Evolutionary conservation across 179 eudicot genomes (phyloP).

Genomic region (Carnegiea gigantea): DNA sequence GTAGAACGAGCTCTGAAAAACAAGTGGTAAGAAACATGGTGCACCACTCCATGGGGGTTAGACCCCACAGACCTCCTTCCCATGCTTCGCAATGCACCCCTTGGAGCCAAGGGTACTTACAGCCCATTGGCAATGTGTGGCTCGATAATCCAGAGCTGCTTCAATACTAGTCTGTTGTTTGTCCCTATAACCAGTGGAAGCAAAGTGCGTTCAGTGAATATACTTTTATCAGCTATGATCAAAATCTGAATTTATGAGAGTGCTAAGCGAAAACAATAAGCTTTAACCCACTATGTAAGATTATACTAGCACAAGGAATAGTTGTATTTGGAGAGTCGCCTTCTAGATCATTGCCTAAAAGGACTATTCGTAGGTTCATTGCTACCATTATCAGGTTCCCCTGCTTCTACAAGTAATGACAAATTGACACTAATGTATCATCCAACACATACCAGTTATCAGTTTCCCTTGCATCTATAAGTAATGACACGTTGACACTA

Average conservation of each 20-base stretch:
- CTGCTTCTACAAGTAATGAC: too few relatives aligned
- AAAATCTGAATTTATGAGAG: not conserved
- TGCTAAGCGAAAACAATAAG: not conserved
- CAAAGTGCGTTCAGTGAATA: not conserved
- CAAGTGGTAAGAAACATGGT: not conserved
- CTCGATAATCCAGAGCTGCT: slow-evolving; percentile 75
- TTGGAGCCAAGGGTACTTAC: slow-evolving; percentile 87
- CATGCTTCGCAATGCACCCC: slow-evolving; percentile 86
- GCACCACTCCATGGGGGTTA: not conserved
- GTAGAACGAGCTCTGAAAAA: not conserved
- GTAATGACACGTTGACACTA: too few relatives aligned
- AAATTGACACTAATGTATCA: too few relatives aligned
- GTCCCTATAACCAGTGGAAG: slow-evolving; percentile 41
- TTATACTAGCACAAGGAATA: too few relatives aligned
- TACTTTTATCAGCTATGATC: not conserved
- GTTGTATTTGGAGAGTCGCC: too few relatives aligned
- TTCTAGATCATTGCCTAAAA: too few relatives aligned
- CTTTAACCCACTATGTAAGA: not conserved
- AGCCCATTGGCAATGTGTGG: slow-evolving; percentile 84
- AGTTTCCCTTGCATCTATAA: too few relatives aligned
- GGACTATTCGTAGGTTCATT: too few relatives aligned
- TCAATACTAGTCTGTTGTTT: slow-evolving; percentile 57
- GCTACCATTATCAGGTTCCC: too few relatives aligned
- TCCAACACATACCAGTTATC: too few relatives aligned
- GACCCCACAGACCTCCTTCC: slow-evolving; percentile 58